A percentile compares a stretch with the other conserved stretches of the same genome.
phyloP scores from a whole-genome alignment of 306 rosid genomes.

The Carpinus viminea region DNA sequence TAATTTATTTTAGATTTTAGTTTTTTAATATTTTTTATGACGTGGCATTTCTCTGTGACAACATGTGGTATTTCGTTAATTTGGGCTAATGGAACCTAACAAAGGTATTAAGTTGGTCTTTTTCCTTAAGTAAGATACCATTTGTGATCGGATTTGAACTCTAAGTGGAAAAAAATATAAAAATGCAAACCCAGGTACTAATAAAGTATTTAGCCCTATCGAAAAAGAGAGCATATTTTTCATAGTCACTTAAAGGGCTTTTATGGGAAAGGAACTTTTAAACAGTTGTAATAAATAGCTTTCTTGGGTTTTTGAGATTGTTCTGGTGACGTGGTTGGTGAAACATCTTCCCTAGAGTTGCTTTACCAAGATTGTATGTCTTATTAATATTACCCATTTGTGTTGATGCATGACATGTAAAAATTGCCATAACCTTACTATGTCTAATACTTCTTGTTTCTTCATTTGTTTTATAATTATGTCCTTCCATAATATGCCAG shows the following conservation, averaged over 20 bases:
- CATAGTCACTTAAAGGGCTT: constrained; percentile 16
- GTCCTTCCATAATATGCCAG: constrained; percentile 12
- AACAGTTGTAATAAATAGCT: constrained; percentile 1
- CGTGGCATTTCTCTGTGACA: too few species aligned
- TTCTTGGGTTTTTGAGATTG: background rate
- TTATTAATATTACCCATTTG: background rate
- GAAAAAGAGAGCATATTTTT: constrained; percentile 21
- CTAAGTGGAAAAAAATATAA: too few species aligned
- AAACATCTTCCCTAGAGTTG: constrained; percentile 16
- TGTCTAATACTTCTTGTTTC: constrained; percentile 10
- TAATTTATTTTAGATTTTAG: too few species aligned
- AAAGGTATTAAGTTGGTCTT: too few species aligned
- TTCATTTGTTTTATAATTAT: background rate
- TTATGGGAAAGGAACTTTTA: constrained; percentile 1
- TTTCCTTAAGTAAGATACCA: too few species aligned
- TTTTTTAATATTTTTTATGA: too few species aligned
- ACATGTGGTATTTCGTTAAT: too few species aligned
- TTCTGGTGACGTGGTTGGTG: background rate
- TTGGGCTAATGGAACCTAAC: too few species aligned
- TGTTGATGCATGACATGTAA: constrained; percentile 2
- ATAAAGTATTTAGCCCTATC: too few species aligned
- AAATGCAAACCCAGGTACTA: too few species aligned
- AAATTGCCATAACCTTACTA: constrained; percentile 1
- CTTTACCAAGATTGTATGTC: constrained; percentile 5
- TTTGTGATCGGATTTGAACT: too few species aligned